phyloP scores from a whole-genome alignment of 1,284 basidiomycete genomes.

The Anthracocystis panici-leucophaei region DNA sequence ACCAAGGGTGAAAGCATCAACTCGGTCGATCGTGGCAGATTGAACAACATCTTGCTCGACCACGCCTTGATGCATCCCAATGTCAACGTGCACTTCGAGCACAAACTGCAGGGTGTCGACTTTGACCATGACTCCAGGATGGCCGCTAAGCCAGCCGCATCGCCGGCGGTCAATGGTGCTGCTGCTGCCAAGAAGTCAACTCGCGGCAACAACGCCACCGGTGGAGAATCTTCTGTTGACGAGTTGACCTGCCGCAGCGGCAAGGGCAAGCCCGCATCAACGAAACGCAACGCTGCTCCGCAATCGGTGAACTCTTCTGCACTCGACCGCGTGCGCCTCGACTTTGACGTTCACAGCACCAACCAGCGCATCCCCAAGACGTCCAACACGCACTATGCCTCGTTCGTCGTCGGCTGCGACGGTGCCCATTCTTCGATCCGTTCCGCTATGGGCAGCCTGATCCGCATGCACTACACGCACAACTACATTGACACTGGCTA shows the following conservation, averaged over 20 bases:
- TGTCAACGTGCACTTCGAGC: constrained; percentile 81
- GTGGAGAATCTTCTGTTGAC: constrained; percentile 22
- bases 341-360: constrained; percentile 32
- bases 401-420: constrained; percentile 58
- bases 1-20: constrained; percentile 90
- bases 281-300: neutral
- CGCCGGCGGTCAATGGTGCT: constrained; percentile 4
- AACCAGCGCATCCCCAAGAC: constrained; percentile 15
- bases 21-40: constrained; percentile 87
- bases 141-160: constrained; percentile 1
- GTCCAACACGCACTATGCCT: constrained; percentile 27
- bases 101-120: constrained; percentile 80
- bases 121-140: constrained; percentile 75
- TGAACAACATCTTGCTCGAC: constrained; percentile 86
- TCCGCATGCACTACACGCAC: constrained; percentile 84
- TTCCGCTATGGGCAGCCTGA: constrained; percentile 73
- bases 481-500: constrained; percentile 95
- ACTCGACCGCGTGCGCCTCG: constrained; percentile 25
- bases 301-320: constrained; percentile 2
- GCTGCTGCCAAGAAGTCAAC: constrained; percentile 6
- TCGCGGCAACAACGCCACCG: neutral
- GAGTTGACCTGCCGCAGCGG: constrained; percentile 11
- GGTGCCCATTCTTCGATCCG: constrained; percentile 53
- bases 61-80: constrained; percentile 77
- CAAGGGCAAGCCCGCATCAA: neutral